Base-by-base conservation (phyloP, 345 rosid species). In the Heritiera littoralis region DNA sequence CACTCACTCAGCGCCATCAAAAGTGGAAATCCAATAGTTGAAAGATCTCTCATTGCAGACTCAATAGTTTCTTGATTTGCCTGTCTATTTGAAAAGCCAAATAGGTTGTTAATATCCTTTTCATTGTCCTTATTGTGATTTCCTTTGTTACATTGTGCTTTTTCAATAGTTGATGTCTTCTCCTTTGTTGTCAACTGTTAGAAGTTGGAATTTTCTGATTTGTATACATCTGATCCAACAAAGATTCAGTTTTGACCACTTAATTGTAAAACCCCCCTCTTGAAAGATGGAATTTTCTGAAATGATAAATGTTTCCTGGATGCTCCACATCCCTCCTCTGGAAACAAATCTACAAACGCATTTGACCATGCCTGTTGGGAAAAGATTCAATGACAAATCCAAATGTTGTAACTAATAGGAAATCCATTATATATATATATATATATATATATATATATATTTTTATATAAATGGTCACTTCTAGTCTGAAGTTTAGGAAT, bases 11-110 rank as follows among this genome's bases (percentile, higher is more conserved):
- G 80, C 99, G n/a, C 99, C 99, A 46, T 94, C 98, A 0, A 89
- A 89, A 86, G 99, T 96, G n/a, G 97, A 93, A 86, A 88, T 87
- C 11, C 90, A 88, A 80, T 97, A 92, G 88, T 93, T 96, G 8
- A 79, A 85, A 84, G 95, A 96, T 72, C 88, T 96, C 38, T 90
- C 93, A 66, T 74, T 91, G 69, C 78, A 66, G 78, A 66, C 81
- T 81, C 79, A 43, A 59, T 86, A 84, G 82, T 54, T 78, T 55
- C 60, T 35, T 45, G 18, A 48, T 76, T 49, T 49, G 20, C 64
- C 48, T 38, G 3, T 12, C 70, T 35, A 35, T 3, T 35, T 35
- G 38, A 12, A 48, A 76, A 48, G 18, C 78, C 28, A 45, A 28
- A 20, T 11, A n/a, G 73, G 7, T n/a, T 61, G 10, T 0, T 35